Evolutionary conservation across 2,329 filamentous ascomycete genomes (phyloP).

Genomic region (Phaeoacremonium minimum): DNA sequence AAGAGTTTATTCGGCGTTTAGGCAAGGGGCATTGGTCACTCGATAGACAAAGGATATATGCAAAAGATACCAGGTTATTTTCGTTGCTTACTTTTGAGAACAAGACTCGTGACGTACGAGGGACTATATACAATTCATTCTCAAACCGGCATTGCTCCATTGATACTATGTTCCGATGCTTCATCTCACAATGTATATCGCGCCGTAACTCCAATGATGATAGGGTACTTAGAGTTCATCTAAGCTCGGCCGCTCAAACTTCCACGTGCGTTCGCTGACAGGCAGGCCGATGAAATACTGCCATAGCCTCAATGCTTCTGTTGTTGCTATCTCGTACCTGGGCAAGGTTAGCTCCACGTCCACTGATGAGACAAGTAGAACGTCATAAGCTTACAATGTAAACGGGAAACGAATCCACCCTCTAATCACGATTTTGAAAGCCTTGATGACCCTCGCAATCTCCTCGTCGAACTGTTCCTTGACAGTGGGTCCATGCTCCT

Average conservation of each 20-base stretch:
- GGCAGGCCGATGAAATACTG: constrained; percentile 50
- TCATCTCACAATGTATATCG: too few species aligned
- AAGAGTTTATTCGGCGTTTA: constrained; percentile 7
- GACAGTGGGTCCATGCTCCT: constrained; percentile 34
- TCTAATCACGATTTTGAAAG: constrained; percentile 61
- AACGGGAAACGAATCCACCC: constrained; percentile 68
- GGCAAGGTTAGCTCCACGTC: not conserved
- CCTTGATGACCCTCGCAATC: constrained; percentile 55
- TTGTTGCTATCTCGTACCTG: constrained; percentile 37
- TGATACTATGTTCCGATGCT: constrained; percentile 1
- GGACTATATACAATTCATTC: not conserved
- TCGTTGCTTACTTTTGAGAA: too few species aligned
- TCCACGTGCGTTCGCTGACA: constrained; percentile 43
- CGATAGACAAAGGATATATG: too few species aligned
- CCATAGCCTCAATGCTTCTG: constrained; percentile 41
- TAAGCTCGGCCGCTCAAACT: constrained; percentile 34
- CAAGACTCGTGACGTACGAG: not conserved
- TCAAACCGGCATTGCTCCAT: not conserved
- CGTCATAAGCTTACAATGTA: constrained; percentile 57
- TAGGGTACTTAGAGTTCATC: constrained; percentile 41
- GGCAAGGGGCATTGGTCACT: too few species aligned
- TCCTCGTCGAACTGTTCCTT: constrained; percentile 63
- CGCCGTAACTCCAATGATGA: constrained; percentile 1
- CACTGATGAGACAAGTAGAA: not conserved
- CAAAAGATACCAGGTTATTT: too few species aligned